Evolutionary conservation across 805 yeast species (phyloP).

Genomic region (Yarrowia osloensis): DNA sequence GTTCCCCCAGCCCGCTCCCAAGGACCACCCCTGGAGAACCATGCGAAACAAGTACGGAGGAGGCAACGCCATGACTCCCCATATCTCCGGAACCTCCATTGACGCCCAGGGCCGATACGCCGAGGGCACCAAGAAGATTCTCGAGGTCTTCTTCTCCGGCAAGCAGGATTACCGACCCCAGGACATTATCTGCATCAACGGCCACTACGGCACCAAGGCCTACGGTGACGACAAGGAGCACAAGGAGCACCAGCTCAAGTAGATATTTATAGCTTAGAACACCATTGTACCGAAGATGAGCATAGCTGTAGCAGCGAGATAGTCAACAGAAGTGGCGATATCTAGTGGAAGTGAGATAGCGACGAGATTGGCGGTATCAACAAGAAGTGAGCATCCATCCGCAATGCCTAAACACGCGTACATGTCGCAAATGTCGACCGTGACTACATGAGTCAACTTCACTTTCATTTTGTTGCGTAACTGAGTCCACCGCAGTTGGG

Average conservation of each 20-base stretch:
- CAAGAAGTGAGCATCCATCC: too few relatives aligned
- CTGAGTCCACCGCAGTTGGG: too few relatives aligned
- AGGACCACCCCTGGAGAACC: background rate
- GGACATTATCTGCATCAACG: background rate
- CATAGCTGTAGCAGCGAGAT: too few relatives aligned
- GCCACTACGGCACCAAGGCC: background rate
- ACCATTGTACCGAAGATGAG: too few relatives aligned
- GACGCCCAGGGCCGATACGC: background rate
- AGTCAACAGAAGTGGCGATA: too few relatives aligned
- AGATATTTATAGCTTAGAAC: background rate
- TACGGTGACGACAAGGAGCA: background rate
- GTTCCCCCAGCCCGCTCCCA: background rate
- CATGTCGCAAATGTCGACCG: too few relatives aligned
- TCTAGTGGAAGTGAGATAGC: background rate
- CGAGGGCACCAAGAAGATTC: background rate
- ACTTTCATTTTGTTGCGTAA: too few relatives aligned
- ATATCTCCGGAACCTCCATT: too few relatives aligned
- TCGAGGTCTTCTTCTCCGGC: background rate
- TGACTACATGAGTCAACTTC: too few relatives aligned
- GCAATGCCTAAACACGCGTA: too few relatives aligned
- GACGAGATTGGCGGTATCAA: too few relatives aligned
- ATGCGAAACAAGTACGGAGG: background rate
- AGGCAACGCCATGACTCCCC: too few relatives aligned
- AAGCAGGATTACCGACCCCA: background rate
- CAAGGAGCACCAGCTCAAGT: background rate